Percentiles rank a stretch among this genome's conserved stretches.
Evolutionary conservation across 208 protist species (phyloP).

Genomic region (Wallacemonas sp.): DNA sequence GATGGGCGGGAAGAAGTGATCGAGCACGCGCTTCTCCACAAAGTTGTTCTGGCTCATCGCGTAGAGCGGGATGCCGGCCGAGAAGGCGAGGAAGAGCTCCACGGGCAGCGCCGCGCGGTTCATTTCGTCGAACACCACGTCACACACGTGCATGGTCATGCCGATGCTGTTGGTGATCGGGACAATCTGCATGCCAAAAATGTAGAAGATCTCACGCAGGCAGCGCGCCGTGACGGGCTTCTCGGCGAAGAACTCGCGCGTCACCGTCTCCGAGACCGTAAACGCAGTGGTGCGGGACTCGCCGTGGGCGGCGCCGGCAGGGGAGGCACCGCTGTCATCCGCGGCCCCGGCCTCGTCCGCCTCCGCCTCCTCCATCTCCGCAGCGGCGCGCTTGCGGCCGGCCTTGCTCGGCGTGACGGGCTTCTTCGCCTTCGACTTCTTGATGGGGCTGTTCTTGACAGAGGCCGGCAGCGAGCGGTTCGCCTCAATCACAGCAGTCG

Average conservation of each 20-base stretch:
- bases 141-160: slow-evolving; percentile 84
- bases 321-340: background rate
- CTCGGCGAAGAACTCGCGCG: slow-evolving; percentile 18
- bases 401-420: slow-evolving; percentile 5
- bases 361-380: background rate
- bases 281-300: slow-evolving; percentile 7
- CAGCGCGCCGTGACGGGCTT: slow-evolving; percentile 24
- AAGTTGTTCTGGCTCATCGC: slow-evolving; percentile 87
- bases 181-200: slow-evolving; percentile 74
- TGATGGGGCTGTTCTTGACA: slow-evolving; percentile 11
- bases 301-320: background rate
- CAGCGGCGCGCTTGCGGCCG: slow-evolving; percentile 20
- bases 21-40: slow-evolving; percentile 87
- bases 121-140: slow-evolving; percentile 81
- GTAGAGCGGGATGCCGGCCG: slow-evolving; percentile 69
- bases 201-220: slow-evolving; percentile 56
- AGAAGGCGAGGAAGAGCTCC: slow-evolving; percentile 62
- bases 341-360: background rate
- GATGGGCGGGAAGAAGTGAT: slow-evolving; percentile 84
- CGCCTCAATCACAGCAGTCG: slow-evolving; percentile 6
- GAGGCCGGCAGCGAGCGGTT: slow-evolving; percentile 19
- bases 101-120: slow-evolving; percentile 40
- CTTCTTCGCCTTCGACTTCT: slow-evolving; percentile 1
- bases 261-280: slow-evolving; percentile 15
- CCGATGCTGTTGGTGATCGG: slow-evolving; percentile 57